These are phyloP conservation scores for Eimeria zaria DNA, from an alignment of 169 alveolate genomes.

Conservation along the genomic window DNA sequence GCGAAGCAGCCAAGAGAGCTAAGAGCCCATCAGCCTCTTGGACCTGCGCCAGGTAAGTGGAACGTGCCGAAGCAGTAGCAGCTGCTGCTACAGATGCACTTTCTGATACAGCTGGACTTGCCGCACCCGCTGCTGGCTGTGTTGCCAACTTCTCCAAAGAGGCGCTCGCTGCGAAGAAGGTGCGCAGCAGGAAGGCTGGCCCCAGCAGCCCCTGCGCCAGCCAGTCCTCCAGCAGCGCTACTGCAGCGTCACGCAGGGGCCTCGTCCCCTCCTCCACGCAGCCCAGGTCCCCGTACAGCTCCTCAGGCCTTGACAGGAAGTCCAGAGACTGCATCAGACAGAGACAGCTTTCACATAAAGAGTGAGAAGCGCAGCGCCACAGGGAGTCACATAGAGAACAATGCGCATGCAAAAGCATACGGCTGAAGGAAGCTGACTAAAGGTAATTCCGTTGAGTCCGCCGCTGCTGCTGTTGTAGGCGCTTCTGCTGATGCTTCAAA, in stretches of 20 bases:
- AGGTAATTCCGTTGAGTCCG: neutral
- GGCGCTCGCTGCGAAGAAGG: constrained; percentile 23
- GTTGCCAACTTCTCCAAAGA: constrained; percentile 39
- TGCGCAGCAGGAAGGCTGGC: constrained; percentile 38
- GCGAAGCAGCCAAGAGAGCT: constrained; percentile 63
- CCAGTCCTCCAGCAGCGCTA: constrained; percentile 17
- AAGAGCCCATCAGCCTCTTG: constrained; percentile 33
- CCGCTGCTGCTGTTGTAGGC: neutral
- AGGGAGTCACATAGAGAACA: neutral
- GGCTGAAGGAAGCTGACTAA: neutral
- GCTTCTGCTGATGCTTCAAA: neutral
- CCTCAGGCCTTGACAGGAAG: constrained; percentile 51
- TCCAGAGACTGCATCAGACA: constrained; percentile 22
- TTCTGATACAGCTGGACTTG: neutral
- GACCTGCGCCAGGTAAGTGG: constrained; percentile 11
- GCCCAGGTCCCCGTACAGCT: constrained; percentile 52
- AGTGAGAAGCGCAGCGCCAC: neutral
- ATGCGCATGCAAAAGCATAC: neutral
- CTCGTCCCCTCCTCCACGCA: constrained; percentile 49
- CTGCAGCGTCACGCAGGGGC: constrained; percentile 48
- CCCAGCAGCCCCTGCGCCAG: constrained; percentile 40
- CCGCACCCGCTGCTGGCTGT: constrained; percentile 23
- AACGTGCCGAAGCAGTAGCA: neutral
- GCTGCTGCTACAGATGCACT: constrained; percentile 12
- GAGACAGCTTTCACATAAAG: neutral